phyloP scores from a whole-genome alignment of 2,329 filamentous ascomycete genomes.

The Ophiocordyceps camponoti-leonardi region DNA sequence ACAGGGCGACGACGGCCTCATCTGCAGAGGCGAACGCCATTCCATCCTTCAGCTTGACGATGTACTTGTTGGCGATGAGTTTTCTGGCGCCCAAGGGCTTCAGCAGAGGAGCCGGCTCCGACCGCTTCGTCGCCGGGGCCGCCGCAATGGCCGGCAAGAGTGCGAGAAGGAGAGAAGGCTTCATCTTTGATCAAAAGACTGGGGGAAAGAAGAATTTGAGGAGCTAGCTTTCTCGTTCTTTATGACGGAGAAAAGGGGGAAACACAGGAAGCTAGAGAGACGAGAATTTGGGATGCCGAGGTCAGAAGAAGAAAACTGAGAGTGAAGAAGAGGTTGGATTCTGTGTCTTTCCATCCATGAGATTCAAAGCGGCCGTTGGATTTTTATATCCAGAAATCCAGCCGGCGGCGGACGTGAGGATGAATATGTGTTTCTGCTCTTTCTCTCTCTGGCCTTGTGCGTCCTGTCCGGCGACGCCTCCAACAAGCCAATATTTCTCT shows the following conservation, averaged over 20 bases:
- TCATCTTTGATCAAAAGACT: conserved; percentile 5
- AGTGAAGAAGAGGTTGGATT: too few species aligned
- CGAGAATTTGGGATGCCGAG: neutral
- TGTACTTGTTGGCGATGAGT: conserved; percentile 10
- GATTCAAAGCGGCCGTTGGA: too few species aligned
- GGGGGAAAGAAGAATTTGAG: neutral
- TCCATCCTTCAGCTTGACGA: conserved; percentile 10
- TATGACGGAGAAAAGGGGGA: neutral
- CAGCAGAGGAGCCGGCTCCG: conserved; percentile 9
- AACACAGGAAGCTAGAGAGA: neutral
- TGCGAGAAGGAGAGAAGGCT: conserved; percentile 5
- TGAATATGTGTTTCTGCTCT: too few species aligned
- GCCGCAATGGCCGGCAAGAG: conserved; percentile 6
- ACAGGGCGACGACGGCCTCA: conserved; percentile 3
- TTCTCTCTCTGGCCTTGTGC: too few species aligned
- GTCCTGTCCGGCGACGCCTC: neutral
- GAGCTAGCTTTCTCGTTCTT: neutral
- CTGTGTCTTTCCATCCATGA: too few species aligned
- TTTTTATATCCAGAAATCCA: neutral
- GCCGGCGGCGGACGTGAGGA: too few species aligned
- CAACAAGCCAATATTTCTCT: neutral
- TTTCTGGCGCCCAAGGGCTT: conserved; percentile 3
- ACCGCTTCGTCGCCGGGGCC: conserved; percentile 5
- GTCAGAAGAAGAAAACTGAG: too few species aligned
- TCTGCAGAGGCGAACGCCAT: conserved; percentile 2